Evolutionary conservation across 306 rosid genomes (phyloP), one percentile per base, ranked within the genome.

Genomic region (Gillenia trifoliata): DNA sequence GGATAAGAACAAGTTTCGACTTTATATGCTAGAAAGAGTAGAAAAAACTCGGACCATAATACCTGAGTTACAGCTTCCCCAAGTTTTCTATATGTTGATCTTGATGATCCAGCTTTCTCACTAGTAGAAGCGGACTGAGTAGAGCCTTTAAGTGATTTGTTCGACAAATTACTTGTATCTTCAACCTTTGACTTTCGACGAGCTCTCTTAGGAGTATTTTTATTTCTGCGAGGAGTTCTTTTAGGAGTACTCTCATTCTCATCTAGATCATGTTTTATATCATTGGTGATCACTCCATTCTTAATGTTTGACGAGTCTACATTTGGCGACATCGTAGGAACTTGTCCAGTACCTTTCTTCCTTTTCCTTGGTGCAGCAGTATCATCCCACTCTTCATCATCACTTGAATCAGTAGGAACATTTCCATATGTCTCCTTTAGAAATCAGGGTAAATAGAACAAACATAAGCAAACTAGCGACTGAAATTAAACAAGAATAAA

Each of bases 31-130:
- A 78, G 29, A 36, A 49, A 78, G 23, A 63, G 23, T 26, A n/a
- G 22, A 34, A 60, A 74, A 20, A 71, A 63, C 71, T 45, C 69
- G 36, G 30, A 77, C 12, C 68, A 69, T 71, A 33, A 30, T 88
- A 95, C 99, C 99, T 95, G 88, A 77, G 88, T 81, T 71, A 38
- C 88, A 64, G 84, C 88, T 76, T 87, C 91, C 70, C 93, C 89
- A 45, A 92, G 97, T 77, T 85, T 92, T 78, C 70, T 85, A 73
- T 79, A 6, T 54, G 85, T 47, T 63, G 94, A 64, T 60, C 64
- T 15, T 30, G 66, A 81, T 72, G 89, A 77, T 79, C 86, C 70
- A 23, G 57, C 72, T 55, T 74, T 82, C 73, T 75, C 80, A 75
- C 72, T 72, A 62, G 84, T 75, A 68, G 94, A 83, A 79, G 83